These are phyloP conservation scores for Debaryomyces singareniensis DNA, from an alignment of 1,139 yeast genomes.

Conservation along the genomic window DNA sequence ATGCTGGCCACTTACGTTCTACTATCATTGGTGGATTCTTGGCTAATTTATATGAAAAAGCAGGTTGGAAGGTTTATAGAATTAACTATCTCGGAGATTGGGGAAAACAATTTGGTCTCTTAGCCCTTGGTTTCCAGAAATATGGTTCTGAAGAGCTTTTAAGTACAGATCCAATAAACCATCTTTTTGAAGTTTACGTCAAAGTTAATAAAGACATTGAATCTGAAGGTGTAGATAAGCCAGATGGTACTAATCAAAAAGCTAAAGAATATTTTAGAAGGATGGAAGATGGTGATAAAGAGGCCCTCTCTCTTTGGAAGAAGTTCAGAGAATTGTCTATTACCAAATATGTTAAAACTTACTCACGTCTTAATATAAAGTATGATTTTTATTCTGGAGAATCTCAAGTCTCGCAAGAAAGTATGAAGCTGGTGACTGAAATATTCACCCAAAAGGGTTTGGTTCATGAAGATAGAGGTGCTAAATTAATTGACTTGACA, in stretches of 20 bases:
- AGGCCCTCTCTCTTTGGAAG: conserved; percentile 74
- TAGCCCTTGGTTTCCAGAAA: conserved; percentile 85
- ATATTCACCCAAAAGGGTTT: conserved; percentile 62
- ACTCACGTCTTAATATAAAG: conserved; percentile 83
- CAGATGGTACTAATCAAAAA: conserved; percentile 62
- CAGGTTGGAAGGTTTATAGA: conserved; percentile 87
- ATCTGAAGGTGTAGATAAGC: conserved; percentile 62
- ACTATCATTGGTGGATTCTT: conserved; percentile 98
- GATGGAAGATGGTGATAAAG: conserved; percentile 92
- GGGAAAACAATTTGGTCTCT: conserved; percentile 97
- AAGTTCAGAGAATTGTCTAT: conserved; percentile 88
- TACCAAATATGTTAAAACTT: conserved; percentile 77
- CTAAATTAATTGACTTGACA: conserved; percentile 79
- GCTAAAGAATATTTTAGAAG: conserved; percentile 84
- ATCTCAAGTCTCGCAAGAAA: conserved; percentile 78
- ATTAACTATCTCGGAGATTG: conserved; percentile 97
- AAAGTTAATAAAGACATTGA: conserved; percentile 74
- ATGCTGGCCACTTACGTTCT: conserved; percentile 97
- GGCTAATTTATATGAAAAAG: conserved; percentile 79
- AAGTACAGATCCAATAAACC: conserved; percentile 81
- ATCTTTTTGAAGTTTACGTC: conserved; percentile 91
- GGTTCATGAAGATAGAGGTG: conserved; percentile 87
- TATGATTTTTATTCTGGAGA: conserved; percentile 93
- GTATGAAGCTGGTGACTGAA: conserved; percentile 62
- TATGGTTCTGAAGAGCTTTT: conserved; percentile 79